Conservation (phyloP, 306 rosid genomes). For the Macrotyloma uniflorum region DNA sequence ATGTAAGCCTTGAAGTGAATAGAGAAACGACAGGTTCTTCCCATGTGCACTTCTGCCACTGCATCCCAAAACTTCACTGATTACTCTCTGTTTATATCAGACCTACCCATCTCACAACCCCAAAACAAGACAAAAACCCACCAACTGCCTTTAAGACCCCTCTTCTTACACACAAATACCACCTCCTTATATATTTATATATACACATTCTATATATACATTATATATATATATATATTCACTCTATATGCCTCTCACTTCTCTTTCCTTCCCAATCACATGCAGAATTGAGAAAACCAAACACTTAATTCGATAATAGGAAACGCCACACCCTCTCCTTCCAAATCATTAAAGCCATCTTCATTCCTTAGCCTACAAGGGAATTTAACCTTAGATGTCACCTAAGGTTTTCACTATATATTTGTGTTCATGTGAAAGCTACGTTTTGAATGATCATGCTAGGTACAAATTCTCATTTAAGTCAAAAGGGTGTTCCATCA, state of each 20-base stretch:
- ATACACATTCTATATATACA: too few relatives aligned
- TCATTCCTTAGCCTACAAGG: constrained; percentile 38
- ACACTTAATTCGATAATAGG: constrained; percentile 7
- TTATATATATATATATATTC: too few relatives aligned
- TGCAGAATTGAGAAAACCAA: constrained; percentile 43
- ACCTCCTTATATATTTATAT: constrained; percentile 31
- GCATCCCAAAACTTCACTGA: constrained; percentile 52
- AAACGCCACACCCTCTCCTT: not conserved
- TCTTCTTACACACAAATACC: constrained; percentile 48
- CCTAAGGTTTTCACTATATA: constrained; percentile 36
- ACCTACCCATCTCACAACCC: constrained; percentile 64
- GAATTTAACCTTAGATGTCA: constrained; percentile 47
- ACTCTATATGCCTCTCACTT: not conserved
- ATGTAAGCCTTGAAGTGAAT: constrained; percentile 25
- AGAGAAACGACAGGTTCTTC: constrained; percentile 54
- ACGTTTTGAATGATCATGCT: constrained; percentile 40
- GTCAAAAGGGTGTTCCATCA: constrained; percentile 50
- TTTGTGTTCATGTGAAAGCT: constrained; percentile 32
- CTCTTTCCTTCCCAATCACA: constrained; percentile 49
- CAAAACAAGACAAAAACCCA: constrained; percentile 63
- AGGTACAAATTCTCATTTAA: constrained; percentile 37
- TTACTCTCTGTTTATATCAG: constrained; percentile 49
- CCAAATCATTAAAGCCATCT: constrained; percentile 46
- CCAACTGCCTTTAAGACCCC: constrained; percentile 50
- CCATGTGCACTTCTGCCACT: constrained; percentile 75